phyloP scores from a whole-genome alignment of 2,329 filamentous ascomycete species.

The Penicillium sp. region DNA sequence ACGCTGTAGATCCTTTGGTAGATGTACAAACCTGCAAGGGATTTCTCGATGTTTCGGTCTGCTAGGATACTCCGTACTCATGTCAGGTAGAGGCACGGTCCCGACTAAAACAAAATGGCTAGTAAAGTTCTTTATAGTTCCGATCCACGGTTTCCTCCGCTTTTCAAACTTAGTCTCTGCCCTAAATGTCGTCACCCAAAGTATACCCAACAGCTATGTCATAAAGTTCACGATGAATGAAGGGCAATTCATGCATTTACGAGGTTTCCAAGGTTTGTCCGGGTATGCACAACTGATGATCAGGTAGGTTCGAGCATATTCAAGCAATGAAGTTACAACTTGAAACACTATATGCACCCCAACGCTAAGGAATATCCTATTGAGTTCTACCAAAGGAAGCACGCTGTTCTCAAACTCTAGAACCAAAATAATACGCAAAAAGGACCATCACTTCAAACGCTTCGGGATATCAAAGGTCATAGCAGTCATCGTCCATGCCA shows the following conservation, averaged over 20 bases:
- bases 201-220: not conserved
- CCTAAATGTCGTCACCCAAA: not conserved
- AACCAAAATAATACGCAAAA: not conserved
- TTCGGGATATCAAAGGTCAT: slow-evolving; percentile 18
- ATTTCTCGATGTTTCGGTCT: too few species aligned
- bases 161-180: not conserved
- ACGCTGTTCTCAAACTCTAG: not conserved
- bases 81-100: too few species aligned
- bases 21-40: not conserved
- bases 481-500: slow-evolving; percentile 16
- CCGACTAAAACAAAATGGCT: too few species aligned
- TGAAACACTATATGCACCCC: too few species aligned
- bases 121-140: not conserved
- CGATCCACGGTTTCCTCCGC: not conserved
- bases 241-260: too few species aligned
- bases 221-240: too few species aligned
- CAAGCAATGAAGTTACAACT: too few species aligned
- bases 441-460: slow-evolving; percentile 6
- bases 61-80: too few species aligned
- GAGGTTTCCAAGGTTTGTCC: too few species aligned
- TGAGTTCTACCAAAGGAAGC: not conserved
- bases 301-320: too few species aligned
- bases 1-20: not conserved
- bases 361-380: not conserved
- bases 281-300: too few species aligned